Evolutionary conservation across 225 moss, liverwort and hornwort species (phyloP).

Genomic region (Thuidium tamariscinum): DNA sequence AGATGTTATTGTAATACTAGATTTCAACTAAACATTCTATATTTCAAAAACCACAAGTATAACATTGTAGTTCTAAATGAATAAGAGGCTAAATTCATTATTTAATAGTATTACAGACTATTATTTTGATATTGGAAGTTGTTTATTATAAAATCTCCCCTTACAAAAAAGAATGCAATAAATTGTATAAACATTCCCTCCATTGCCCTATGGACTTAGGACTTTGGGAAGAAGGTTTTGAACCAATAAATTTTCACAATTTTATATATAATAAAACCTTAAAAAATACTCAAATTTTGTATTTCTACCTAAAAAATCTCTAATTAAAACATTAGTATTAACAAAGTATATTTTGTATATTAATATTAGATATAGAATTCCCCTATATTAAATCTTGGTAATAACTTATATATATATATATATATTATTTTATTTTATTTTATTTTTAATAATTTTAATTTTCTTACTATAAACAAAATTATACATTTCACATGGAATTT

Average conservation of each 20-base stretch:
- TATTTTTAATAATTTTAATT: neutral
- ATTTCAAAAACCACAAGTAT: neutral
- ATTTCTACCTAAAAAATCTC: neutral
- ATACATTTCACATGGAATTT: too few relatives aligned
- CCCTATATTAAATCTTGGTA: neutral
- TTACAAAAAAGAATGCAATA: neutral
- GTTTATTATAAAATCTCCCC: fast-evolving
- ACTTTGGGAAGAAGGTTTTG: neutral
- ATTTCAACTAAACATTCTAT: neutral
- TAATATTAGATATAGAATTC: neutral
- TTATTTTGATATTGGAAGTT: neutral
- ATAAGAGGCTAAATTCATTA: neutral
- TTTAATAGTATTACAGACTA: neutral
- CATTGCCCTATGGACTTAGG: fast-evolving
- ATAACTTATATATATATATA: neutral
- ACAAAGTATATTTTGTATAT: neutral
- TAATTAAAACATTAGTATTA: neutral
- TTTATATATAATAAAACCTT: too few relatives aligned
- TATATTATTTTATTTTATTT: too few relatives aligned
- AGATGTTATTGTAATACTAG: neutral
- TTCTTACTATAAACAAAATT: neutral
- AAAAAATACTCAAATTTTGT: neutral
- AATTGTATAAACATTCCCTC: fast-evolving
- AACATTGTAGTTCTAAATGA: neutral
- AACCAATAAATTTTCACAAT: neutral